A percentile compares a stretch with the other conserved stretches of the same genome.
phyloP scores from a whole-genome alignment of 2,329 filamentous ascomycete species.

The Penicillium sp. region DNA sequence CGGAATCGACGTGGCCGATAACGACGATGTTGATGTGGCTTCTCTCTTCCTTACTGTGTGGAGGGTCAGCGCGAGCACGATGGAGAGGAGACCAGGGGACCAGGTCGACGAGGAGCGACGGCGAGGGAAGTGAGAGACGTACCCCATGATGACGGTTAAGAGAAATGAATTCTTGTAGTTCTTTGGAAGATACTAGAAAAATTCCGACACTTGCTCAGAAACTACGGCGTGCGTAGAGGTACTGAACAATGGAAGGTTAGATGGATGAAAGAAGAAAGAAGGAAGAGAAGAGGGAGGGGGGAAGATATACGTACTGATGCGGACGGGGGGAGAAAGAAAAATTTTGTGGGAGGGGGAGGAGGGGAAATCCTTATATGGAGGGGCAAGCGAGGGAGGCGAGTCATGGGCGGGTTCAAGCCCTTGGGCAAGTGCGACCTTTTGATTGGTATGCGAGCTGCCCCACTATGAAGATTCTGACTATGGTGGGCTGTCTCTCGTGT shows the following conservation, averaged over 20 bases:
- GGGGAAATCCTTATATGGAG: constrained; percentile 48
- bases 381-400: constrained; percentile 42
- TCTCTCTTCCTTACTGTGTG: constrained; percentile 85
- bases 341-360: constrained; percentile 39
- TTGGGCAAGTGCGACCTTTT: constrained; percentile 6
- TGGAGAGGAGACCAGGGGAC: not conserved
- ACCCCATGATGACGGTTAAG: constrained; percentile 58
- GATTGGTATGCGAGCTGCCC: not conserved
- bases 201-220: constrained; percentile 46
- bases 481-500: constrained; percentile 19
- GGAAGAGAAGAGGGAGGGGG: constrained; percentile 23
- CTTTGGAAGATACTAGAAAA: constrained; percentile 48
- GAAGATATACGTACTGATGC: constrained; percentile 46
- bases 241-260: constrained; percentile 34
- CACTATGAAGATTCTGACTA: constrained; percentile 34
- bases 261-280: constrained; percentile 21
- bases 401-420: constrained; percentile 35
- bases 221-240: constrained; percentile 53
- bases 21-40: constrained; percentile 96
- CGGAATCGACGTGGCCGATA: constrained; percentile 99
- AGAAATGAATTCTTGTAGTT: constrained; percentile 44
- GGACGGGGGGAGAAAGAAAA: constrained; percentile 40
- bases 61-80: constrained; percentile 14
- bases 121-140: constrained; percentile 16
- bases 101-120: not conserved